phyloP scores from a whole-genome alignment of 108 stramenopile genomes.

The Pseudonitzschia multiseries region DNA sequence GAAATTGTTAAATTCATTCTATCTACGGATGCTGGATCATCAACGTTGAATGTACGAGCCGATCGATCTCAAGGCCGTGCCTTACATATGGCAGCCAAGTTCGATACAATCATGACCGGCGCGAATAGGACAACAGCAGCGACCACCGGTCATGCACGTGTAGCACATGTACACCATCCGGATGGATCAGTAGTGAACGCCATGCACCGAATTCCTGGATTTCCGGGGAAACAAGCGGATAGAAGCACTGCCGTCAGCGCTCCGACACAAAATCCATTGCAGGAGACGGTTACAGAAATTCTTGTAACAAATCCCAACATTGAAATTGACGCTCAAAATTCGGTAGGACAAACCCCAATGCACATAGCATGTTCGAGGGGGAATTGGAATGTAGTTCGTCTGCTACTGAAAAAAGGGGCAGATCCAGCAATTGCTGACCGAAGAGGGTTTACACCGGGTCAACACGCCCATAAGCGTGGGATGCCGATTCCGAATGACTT shows the following conservation, averaged over 20 bases:
- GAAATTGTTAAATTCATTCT: conserved; percentile 63
- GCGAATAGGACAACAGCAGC: conserved; percentile 24
- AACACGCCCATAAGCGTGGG: conserved; percentile 76
- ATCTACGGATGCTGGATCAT: conserved; percentile 46
- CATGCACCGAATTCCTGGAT: conserved; percentile 41
- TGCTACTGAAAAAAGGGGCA: conserved; percentile 70
- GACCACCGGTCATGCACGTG: conserved; percentile 23
- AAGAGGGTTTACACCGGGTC: conserved; percentile 77
- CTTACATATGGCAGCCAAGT: conserved; percentile 87
- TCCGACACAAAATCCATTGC: conserved; percentile 11
- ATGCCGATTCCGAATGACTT: conserved; percentile 82
- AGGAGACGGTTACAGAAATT: conserved; percentile 50
- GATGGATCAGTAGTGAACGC: conserved; percentile 40
- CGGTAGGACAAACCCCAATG: conserved; percentile 77
- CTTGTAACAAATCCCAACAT: conserved; percentile 64
- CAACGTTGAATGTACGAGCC: conserved; percentile 68
- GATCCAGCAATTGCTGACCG: conserved; percentile 59
- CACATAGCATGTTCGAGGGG: conserved; percentile 78
- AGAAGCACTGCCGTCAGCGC: neutral
- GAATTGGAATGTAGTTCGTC: conserved; percentile 79
- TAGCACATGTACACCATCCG: conserved; percentile 31
- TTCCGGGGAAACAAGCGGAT: conserved; percentile 33
- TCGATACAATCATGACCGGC: conserved; percentile 40
- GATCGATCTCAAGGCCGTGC: conserved; percentile 79
- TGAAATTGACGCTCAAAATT: conserved; percentile 78